Base-by-base conservation (phyloP, 768 basidiomycete species). In the Rhizopogon sp. region DNA sequence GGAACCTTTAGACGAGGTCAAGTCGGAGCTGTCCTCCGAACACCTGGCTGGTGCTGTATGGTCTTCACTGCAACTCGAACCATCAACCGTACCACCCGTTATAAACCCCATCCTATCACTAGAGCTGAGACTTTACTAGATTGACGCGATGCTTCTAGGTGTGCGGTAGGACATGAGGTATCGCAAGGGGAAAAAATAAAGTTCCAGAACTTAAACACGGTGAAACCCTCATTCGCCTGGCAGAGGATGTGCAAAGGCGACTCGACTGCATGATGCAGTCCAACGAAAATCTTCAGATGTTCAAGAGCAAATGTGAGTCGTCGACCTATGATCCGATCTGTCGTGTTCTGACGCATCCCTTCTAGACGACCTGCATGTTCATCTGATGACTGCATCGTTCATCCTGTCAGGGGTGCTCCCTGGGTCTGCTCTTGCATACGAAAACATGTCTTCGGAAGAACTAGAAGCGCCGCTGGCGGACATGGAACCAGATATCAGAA, bases 401-500 rank as follows among this genome's bases (percentile, higher is more conserved):
- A 87, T 87, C 2, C 76, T 89, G 45, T 84, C 88, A n/a, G 83
- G 83, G 20, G 74, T 81, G 16, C 66, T 83, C 14, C 76, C 75
- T 1, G 75, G 74, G 14, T 53, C 66, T 11, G 68, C 76, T 1
- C 80, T 84, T 6, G 68, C 82, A 25, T 87, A 86, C 54, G 81
- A 81, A 51, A 77, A 77, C 39, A 84, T 92, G 83, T 76, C 85
- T 0, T 63, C 81, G 0, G 79, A 79, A 55, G 88, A 88, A 61
- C 72, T 92, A 8, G 86, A 88, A 40, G 84, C 85, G 0, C 76
- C 88, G 53, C 69, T 92, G 8, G 69, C 77, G 0, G 90, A 93
- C 63, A 88, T 93, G 84, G 91, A 92, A 59, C 80, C 83, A 4
- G 91, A 93, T 49, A 83, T 93, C 50, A 88, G 90, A 31, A 80